Evolutionary conservation across 495 filamentous ascomycete genomes (phyloP).

Genomic region (Aspergillus avenaceus): DNA sequence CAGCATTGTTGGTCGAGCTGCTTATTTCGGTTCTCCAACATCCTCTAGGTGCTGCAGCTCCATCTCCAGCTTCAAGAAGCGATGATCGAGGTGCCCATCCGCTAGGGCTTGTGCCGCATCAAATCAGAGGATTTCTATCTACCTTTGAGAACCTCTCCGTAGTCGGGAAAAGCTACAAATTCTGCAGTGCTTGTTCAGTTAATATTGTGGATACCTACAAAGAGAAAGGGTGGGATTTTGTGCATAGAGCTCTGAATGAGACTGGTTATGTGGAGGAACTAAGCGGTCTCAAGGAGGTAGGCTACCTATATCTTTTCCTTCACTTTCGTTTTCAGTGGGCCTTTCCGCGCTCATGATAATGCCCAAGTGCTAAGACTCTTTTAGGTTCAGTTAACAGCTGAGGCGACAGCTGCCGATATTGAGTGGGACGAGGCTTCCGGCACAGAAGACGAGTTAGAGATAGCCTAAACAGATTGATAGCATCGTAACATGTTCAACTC

Average conservation of each 20-base stretch:
- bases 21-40: constrained; percentile 87
- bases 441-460: constrained; percentile 37
- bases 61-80: constrained; percentile 51
- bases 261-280: constrained; percentile 85
- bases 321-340: background rate
- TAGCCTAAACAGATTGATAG: constrained; percentile 15
- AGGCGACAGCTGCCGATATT: constrained; percentile 57
- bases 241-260: constrained; percentile 79
- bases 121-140: constrained; percentile 87
- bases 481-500: background rate
- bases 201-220: constrained; percentile 69
- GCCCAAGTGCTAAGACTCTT: constrained; percentile 18
- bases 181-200: constrained; percentile 87
- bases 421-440: constrained; percentile 56
- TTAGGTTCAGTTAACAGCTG: constrained; percentile 70
- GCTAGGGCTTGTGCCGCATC: constrained; percentile 85
- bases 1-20: constrained; percentile 86
- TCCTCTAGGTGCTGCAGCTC: constrained; percentile 54
- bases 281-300: constrained; percentile 84
- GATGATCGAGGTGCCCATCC: constrained; percentile 67
- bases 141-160: constrained; percentile 81
- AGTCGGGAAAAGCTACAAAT: constrained; percentile 77
- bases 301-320: constrained; percentile 1
- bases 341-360: background rate
- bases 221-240: constrained; percentile 78